Evolutionary conservation across 2,329 filamentous ascomycete genomes (phyloP), one percentile per base, ranked within the genome.

Genomic region (Xenoacremonium recifei): DNA sequence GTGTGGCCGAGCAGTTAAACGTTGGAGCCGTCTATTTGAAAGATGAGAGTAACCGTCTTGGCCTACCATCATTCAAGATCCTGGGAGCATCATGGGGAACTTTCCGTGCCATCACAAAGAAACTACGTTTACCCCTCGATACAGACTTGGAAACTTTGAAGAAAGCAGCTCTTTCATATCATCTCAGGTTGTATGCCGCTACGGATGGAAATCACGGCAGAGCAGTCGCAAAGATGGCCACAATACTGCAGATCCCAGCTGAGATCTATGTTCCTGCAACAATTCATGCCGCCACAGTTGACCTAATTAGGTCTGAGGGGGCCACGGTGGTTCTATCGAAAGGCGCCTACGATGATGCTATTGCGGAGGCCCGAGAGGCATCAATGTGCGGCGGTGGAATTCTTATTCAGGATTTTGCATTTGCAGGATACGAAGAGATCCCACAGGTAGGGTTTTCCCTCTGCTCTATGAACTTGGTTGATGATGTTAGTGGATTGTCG

Each of bases 191-290:
- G 0, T 75, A 83, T 30, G 80, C 85, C 0, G 82, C 82, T 2
- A 89, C 85, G 0, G 86, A 89, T 36, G 88, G 87, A 0, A 92
- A 92, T 49, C 85, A 87, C 70, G 87, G 88, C 0, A 71, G 86
- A 2, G 87, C 88, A 0, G 75, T 89, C 2, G 83, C 85, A 0
- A 71, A 77, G 6, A 88, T 91, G 79, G 84, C 76, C 0, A 68
- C 64, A 30, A 70, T 81, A 10, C 65, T 92, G 9, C 70, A 67
- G 0, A 62, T 89, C 1, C 55, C 67, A 0, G 74, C 73, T 0
- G 66, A 68, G 13, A 79, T 91, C 4, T 84, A 79, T 51, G 84
- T 90, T 1, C 84, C 86, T 0, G 56, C 55, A 0, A 72, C 69
- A 18, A 79, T 89, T 71, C 69, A 77, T 33, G 56, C 64, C 5